phyloP scores from a whole-genome alignment of 1,139 yeast genomes.

The Candida dubliniensis region DNA sequence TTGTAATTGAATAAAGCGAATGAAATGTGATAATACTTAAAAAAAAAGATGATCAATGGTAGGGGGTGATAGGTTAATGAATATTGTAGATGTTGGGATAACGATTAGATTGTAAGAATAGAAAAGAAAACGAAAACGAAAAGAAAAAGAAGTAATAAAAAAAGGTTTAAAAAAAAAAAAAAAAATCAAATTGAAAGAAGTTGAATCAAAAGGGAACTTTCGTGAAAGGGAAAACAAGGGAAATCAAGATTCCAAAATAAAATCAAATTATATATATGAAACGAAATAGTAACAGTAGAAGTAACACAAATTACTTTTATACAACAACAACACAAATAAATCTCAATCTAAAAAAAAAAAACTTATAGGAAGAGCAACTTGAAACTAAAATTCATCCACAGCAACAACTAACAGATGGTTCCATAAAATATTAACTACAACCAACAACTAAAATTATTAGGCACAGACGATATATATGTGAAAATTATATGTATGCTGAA shows the following conservation, averaged over 20 bases:
- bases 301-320: no score
- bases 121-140: not conserved
- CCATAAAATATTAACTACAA: no score
- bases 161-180: not conserved
- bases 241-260: not conserved
- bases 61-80: not conserved
- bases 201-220: not conserved
- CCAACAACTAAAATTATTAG: no score
- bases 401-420: no score
- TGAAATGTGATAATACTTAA: not conserved
- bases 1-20: not conserved
- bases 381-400: no score
- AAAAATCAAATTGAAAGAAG: not conserved
- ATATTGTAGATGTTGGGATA: not conserved
- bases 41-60: not conserved
- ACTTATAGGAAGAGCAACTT: no score
- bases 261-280: not conserved
- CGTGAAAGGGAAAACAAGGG: not conserved
- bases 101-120: not conserved
- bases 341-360: no score
- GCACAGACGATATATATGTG: no score
- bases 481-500: no score
- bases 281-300: no score
- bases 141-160: not conserved
- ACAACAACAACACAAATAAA: no score